Evolutionary conservation across 495 filamentous ascomycete species (phyloP), one percentile per base, ranked within the genome.

Genomic region (Penicillium desertorum): DNA sequence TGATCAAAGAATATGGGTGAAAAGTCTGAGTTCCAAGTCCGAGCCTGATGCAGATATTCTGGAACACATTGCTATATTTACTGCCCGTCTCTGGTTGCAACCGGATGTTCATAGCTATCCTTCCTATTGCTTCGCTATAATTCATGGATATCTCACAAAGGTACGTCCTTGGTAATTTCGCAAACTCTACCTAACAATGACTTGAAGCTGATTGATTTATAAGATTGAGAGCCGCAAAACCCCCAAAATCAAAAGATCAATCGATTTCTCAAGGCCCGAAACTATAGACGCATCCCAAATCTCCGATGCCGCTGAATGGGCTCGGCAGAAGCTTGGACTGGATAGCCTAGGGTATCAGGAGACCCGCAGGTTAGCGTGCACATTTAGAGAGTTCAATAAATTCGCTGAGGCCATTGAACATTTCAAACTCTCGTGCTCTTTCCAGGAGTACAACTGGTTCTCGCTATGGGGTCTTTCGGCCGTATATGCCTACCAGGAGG

Each of bases 41-140:
- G 54, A 60, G 10, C 60, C 45, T 11, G 63, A 65, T 42, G 63
- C 63, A 45, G 63, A 65, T 58, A 23, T 65, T n/a, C 49, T 65
- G 7, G 60, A 65, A 25, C 63, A 60, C 17, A 51, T 65, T 4
- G 54, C 20, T 2, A 46, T 10, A n/a, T 17, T 44, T n/a, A 2
- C 58, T n/a, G 63, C 56, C 11, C 60, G 36, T 9, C 22, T 16
- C 9, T 65, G 63, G 63, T 57, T 65, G 1, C 53, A 62, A 20
- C n/a, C n/a, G 1, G 42, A 53, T 11, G 0, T 0, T 16, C 0
- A 0, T 36, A 4, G 10, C 1, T 25, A 32, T 19, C 5, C 56
- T 47, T 20, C 14, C 1, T 34, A 44, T 10, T 22, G 23, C 12
- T 59, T 65, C 41, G 29, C 55, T 30, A 20, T 27, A 12, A 17